A percentile compares a stretch with the other conserved stretches of the same genome.
Evolutionary conservation across 164 flowering plant species (phyloP).

Genomic region (Tinospora cordifolia): DNA sequence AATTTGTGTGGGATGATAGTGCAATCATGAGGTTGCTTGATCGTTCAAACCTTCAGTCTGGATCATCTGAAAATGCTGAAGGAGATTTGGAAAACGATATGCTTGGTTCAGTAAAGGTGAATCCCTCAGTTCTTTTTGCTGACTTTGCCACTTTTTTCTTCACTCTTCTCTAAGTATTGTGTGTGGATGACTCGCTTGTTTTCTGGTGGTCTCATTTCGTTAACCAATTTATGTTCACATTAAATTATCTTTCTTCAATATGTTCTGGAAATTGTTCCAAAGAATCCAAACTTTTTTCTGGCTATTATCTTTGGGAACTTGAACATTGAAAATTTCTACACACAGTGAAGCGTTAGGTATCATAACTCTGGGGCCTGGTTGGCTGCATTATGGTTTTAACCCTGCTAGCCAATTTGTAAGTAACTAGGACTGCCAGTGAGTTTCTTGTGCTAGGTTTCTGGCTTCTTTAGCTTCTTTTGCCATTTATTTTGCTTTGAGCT

Average conservation of each 20-base stretch:
- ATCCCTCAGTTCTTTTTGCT: neutral
- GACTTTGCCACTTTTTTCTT: neutral
- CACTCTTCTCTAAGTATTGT: neutral
- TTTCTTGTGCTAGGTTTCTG: neutral
- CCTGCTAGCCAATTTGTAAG: neutral
- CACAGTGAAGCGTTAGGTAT: neutral
- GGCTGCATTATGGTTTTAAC: neutral
- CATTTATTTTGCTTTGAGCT: too few species aligned
- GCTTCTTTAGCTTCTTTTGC: neutral
- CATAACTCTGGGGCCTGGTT: neutral
- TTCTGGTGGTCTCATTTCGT: neutral
- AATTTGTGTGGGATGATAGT: conserved; percentile 89
- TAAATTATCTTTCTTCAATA: neutral
- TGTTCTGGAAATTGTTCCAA: neutral
- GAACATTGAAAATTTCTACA: neutral
- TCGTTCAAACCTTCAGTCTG: conserved; percentile 66
- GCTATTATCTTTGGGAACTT: neutral
- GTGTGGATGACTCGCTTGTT: neutral
- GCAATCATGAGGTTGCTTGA: conserved; percentile 80
- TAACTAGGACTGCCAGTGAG: neutral
- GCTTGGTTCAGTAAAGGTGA: conserved; percentile 98
- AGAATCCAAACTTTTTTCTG: neutral
- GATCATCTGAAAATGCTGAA: conserved; percentile 51
- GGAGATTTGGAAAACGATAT: conserved; percentile 82
- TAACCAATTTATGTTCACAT: neutral